Evolutionary conservation across 108 stramenopile genomes (phyloP).

Genomic region (Pseudonitzschia pungens): DNA sequence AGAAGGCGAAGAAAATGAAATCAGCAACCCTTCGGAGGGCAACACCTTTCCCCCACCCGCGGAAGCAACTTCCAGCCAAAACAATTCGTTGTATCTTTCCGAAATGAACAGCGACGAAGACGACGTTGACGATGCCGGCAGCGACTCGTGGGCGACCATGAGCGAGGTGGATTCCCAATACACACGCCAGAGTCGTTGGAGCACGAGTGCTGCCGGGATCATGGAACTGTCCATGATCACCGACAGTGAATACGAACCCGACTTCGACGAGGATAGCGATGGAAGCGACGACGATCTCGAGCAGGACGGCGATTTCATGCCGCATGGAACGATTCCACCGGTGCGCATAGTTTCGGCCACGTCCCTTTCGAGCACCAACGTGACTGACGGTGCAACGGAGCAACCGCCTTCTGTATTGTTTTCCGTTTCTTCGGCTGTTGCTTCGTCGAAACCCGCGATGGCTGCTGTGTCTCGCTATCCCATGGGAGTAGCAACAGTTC

Average conservation of each 20-base stretch:
- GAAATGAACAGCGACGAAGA: neutral
- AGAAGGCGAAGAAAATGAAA: too few species aligned
- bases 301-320: neutral
- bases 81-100: too few species aligned
- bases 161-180: conserved; percentile 19
- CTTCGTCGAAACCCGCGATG: too few species aligned
- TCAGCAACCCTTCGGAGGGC: too few species aligned
- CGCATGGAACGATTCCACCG: neutral
- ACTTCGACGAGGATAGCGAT: neutral
- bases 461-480: too few species aligned
- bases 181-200: neutral
- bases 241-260: neutral
- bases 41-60: too few species aligned
- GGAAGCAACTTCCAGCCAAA: too few species aligned
- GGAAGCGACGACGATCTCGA: neutral
- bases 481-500: neutral
- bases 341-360: neutral
- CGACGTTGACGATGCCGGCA: neutral
- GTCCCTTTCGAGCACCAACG: neutral
- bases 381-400: neutral
- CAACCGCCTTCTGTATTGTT: neutral
- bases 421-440: neutral
- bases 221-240: conserved; percentile 4
- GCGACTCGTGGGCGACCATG: conserved; percentile 15
- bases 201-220: neutral